These are phyloP conservation scores for Cucumis melo DNA, from an alignment of 306 rosid species.

Conservation along the genomic window DNA sequence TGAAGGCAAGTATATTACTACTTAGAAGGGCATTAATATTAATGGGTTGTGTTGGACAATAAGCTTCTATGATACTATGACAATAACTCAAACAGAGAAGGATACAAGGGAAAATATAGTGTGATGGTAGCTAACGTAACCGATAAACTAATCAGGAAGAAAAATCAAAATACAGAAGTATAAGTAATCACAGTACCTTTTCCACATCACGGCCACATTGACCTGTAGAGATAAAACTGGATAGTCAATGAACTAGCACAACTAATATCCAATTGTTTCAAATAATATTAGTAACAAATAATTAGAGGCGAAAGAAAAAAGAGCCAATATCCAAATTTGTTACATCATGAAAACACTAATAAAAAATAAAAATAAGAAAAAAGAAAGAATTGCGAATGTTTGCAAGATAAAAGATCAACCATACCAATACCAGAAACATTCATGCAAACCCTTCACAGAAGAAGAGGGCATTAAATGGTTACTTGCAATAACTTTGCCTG, in stretches of 20 bases:
- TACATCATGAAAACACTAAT: no score
- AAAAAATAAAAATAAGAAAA: no score
- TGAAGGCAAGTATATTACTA: neutral
- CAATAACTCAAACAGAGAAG: neutral
- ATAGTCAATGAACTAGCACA: conserved; percentile 19
- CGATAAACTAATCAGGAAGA: neutral
- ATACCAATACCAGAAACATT: no score
- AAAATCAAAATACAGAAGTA: neutral
- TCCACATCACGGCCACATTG: conserved; percentile 72
- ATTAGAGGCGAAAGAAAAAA: no score
- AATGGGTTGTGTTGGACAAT: neutral
- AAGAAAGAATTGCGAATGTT: neutral
- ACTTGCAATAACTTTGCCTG: no score
- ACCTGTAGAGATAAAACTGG: conserved; percentile 52
- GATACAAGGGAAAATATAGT: neutral
- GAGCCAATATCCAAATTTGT: no score
- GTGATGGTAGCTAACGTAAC: neutral
- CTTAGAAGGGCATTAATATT: neutral
- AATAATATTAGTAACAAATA: no score
- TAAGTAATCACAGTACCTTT: conserved; percentile 38
- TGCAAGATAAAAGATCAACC: no score
- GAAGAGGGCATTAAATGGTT: no score
- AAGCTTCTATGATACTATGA: neutral
- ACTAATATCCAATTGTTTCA: neutral
- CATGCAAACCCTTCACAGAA: no score